A percentile compares a stretch with the other conserved stretches of the same genome.
These are phyloP conservation scores for Magnolia officinalis DNA, from an alignment of 164 flowering plant genomes.

Conservation along the genomic window DNA sequence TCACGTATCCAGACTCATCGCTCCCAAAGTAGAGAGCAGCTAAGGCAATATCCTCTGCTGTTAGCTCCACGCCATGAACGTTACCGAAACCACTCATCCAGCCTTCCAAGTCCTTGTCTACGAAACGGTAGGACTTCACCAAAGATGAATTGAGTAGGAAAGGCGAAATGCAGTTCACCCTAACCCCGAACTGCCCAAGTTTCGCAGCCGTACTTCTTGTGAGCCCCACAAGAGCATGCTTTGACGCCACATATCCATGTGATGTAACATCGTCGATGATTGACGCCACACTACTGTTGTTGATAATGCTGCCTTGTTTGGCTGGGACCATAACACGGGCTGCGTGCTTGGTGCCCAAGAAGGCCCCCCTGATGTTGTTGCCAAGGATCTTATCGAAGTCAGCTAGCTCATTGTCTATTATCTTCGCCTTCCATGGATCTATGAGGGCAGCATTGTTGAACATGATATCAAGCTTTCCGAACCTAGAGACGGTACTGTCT, in stretches of 20 bases:
- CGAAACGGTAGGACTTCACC: too few species aligned
- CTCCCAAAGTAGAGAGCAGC: background rate
- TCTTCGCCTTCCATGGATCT: constrained; percentile 36
- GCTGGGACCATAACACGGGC: constrained; percentile 15
- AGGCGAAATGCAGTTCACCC: constrained; percentile 25
- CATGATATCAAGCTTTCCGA: constrained; percentile 9
- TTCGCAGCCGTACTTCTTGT: constrained; percentile 19
- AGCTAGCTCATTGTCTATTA: constrained; percentile 24
- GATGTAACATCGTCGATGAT: background rate
- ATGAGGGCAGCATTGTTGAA: constrained; percentile 10
- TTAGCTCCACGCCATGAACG: background rate
- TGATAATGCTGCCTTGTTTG: constrained; percentile 10
- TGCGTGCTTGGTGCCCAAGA: constrained; percentile 23
- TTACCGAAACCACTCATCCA: background rate
- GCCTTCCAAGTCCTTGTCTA: too few species aligned
- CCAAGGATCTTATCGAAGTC: constrained; percentile 7
- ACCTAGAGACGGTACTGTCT: background rate
- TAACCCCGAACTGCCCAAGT: constrained; percentile 21
- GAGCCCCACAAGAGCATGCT: constrained; percentile 23
- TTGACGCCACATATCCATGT: constrained; percentile 8
- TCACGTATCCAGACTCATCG: background rate
- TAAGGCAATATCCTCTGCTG: background rate
- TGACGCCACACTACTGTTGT: background rate
- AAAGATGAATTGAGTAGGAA: constrained; percentile 1
- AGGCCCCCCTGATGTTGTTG: constrained; percentile 1